Conservation (phyloP, 495 filamentous ascomycete species). For the Thozetella sp. region DNA sequence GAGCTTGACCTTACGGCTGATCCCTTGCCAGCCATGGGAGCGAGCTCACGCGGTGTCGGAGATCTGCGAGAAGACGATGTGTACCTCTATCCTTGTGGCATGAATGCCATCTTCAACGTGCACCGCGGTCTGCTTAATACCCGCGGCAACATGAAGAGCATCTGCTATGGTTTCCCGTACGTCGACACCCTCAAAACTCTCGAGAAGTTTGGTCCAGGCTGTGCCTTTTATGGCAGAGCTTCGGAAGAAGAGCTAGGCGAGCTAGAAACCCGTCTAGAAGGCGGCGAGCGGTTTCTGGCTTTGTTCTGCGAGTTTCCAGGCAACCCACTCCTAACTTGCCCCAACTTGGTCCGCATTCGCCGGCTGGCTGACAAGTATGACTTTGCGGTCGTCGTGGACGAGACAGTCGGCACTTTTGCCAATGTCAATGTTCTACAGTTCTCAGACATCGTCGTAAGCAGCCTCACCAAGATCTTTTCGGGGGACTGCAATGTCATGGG, state of each 20-base stretch:
- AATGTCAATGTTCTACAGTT: conserved; percentile 91
- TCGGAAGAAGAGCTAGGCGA: conserved; percentile 83
- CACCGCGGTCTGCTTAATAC: conserved; percentile 71
- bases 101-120: conserved; percentile 91
- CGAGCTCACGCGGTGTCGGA: conserved; percentile 57
- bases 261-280: conserved; percentile 69
- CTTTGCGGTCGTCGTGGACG: conserved; percentile 91
- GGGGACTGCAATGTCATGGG: conserved; percentile 99
- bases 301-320: conserved; percentile 95
- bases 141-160: conserved; percentile 63
- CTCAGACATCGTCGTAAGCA: conserved; percentile 90
- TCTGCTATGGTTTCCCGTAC: conserved; percentile 88
- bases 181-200: conserved; percentile 95
- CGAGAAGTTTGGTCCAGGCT: conserved; percentile 92
- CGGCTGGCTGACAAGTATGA: conserved; percentile 78
- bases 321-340: conserved; percentile 85
- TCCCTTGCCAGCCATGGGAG: conserved; percentile 33
- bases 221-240: conserved; percentile 86
- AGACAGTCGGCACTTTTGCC: conserved; percentile 94
- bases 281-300: conserved; percentile 77
- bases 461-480: conserved; percentile 94
- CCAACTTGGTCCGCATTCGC: conserved; percentile 80
- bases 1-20: conserved; percentile 61
- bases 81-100: conserved; percentile 84
- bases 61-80: conserved; percentile 87